phyloP scores from a whole-genome alignment of 192 early-diverging fungal genomes.

The Linnemannia hyalina region DNA sequence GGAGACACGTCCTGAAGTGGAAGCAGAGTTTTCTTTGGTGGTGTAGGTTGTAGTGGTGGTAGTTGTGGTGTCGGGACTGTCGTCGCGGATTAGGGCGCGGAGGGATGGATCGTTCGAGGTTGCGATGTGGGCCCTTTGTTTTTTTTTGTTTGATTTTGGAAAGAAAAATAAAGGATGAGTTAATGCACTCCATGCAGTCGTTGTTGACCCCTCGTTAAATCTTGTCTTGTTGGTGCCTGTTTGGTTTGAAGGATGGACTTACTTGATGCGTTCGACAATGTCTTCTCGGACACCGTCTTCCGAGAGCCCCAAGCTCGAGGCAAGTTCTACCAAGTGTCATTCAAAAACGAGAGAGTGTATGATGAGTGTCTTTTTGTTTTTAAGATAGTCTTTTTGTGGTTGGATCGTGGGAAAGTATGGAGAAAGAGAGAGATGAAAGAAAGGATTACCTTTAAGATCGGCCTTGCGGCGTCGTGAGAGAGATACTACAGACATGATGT shows the following conservation, averaged over 20 bases:
- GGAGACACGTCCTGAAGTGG: neutral
- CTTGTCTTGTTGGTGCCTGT: neutral
- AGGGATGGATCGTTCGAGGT: neutral
- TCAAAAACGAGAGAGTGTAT: too few species aligned
- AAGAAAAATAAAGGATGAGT: neutral
- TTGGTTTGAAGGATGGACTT: neutral
- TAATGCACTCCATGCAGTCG: neutral
- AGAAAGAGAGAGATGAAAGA: neutral
- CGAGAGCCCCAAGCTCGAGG: slow-evolving; percentile 19
- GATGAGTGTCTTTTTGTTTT: neutral
- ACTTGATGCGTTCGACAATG: slow-evolving; percentile 22
- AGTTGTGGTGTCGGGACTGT: neutral
- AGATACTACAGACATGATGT: neutral
- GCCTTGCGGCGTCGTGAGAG: slow-evolving; percentile 23
- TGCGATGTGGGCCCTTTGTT: neutral
- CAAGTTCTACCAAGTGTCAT: slow-evolving; percentile 7
- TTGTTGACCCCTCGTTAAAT: neutral
- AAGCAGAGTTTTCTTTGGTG: neutral
- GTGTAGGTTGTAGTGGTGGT: neutral
- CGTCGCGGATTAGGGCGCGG: neutral
- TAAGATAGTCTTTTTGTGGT: neutral
- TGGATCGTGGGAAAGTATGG: neutral
- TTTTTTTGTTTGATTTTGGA: neutral
- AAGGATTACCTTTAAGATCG: slow-evolving; percentile 11
- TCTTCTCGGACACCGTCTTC: slow-evolving; percentile 27